These are phyloP conservation scores for Candida broadrunensis DNA, from an alignment of 805 yeast genomes.

Conservation along the genomic window DNA sequence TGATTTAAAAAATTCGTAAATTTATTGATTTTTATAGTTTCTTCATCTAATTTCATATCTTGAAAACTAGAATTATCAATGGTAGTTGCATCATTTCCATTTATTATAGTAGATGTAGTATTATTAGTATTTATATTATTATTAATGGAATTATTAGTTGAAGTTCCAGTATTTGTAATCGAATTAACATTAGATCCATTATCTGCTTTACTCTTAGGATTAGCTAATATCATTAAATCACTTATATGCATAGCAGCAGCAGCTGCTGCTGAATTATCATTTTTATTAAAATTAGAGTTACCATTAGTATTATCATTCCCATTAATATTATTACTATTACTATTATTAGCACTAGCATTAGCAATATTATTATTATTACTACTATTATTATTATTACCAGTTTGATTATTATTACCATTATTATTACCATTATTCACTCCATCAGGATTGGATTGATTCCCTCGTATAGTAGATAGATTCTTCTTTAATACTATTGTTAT, in stretches of 20 bases:
- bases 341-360: background rate
- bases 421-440: slow-evolving; percentile 8
- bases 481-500: slow-evolving; percentile 63
- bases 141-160: slow-evolving; percentile 2
- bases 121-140: background rate
- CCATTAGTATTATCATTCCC: background rate
- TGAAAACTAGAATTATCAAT: slow-evolving; percentile 14
- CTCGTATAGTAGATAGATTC: slow-evolving; percentile 20
- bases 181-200: background rate
- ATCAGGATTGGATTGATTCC: background rate
- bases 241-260: slow-evolving; percentile 27
- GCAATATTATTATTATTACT: slow-evolving; percentile 1
- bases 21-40: slow-evolving; percentile 47
- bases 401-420: slow-evolving; percentile 14
- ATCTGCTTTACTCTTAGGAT: background rate
- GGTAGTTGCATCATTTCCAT: slow-evolving; percentile 2
- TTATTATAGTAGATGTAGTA: background rate
- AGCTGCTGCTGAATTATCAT: background rate
- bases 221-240: slow-evolving; percentile 26
- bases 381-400: slow-evolving; percentile 8
- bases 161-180: background rate
- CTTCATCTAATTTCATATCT: slow-evolving; percentile 30
- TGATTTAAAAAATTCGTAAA: slow-evolving; percentile 68
- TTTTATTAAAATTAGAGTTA: background rate
- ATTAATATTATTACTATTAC: background rate